phyloP scores from a whole-genome alignment of 1,139 yeast species.

The Meyerozyma sp. region DNA sequence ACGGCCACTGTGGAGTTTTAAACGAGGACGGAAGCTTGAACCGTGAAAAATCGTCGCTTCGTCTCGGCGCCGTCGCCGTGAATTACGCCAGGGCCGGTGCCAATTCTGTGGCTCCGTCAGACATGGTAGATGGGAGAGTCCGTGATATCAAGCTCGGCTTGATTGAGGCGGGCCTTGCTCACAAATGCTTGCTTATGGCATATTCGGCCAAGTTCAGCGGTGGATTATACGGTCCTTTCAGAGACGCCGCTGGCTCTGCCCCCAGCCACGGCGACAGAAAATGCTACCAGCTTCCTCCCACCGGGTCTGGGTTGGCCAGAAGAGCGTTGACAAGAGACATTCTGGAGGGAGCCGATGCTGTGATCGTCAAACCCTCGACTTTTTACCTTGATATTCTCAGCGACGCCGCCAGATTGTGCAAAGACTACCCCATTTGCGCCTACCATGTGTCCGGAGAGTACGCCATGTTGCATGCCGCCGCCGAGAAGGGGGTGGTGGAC shows the following conservation, averaged over 20 bases:
- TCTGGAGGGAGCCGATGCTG: constrained; percentile 91
- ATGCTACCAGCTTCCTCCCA: constrained; percentile 89
- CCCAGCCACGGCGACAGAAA: constrained; percentile 92
- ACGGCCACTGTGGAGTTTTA: constrained; percentile 94
- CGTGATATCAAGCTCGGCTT: constrained; percentile 83
- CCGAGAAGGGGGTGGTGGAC: constrained; percentile 90
- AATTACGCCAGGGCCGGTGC: constrained; percentile 97
- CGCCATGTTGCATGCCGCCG: constrained; percentile 98
- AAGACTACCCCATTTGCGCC: constrained; percentile 85
- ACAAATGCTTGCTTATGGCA: constrained; percentile 84
- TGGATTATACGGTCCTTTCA: constrained; percentile 89
- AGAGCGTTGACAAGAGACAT: constrained; percentile 84
- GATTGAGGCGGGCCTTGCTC: constrained; percentile 79
- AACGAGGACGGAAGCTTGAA: constrained; percentile 82
- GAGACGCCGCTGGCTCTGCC: constrained; percentile 93
- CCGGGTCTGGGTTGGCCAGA: constrained; percentile 90
- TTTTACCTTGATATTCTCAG: constrained; percentile 86
- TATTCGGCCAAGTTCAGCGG: constrained; percentile 95
- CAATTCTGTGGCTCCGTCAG: constrained; percentile 93
- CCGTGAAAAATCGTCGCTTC: constrained; percentile 66
- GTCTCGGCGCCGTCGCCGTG: constrained; percentile 93
- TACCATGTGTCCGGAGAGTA: constrained; percentile 97
- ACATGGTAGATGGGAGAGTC: constrained; percentile 96
- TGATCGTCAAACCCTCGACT: constrained; percentile 95
- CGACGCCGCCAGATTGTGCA: constrained; percentile 80